Evolutionary conservation across 2,329 filamentous ascomycete genomes (phyloP), one percentile per base, ranked within the genome.

Genomic region (Phialocephala subalpina): DNA sequence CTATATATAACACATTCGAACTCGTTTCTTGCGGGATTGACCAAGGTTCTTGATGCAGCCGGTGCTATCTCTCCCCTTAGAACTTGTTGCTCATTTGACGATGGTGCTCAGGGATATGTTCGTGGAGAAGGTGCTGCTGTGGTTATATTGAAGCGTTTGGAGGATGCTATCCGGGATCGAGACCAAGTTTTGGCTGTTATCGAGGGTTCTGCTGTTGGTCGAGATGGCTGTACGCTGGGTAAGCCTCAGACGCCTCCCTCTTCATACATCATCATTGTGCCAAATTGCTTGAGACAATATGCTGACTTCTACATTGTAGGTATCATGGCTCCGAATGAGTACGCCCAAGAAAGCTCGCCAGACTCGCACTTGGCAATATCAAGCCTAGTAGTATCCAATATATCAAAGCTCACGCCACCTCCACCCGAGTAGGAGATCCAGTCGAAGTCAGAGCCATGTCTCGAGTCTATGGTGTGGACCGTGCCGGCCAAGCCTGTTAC

Each of bases 41-140:
- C 18, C 45, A 60, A 22, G 58, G 55, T 45, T 36, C 57, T 68
- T 9, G 33, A 53, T 11, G 47, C 61, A 25, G 52, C 58, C 11
- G 56, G 55, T 58, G 78, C 11, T 77, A 78, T 68, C 36, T 61
- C 60, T 14, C 56, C 65, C 84, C 83, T 64, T n/a, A 67, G 67
- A 11, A 65, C 36, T 27, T 67, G 63, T 53, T 85, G 82, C 66
- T 83, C 83, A 1, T 90, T 87, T 67, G 88, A 90, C 67, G 73
- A 80, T 18, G 79, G 82, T 1, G 89, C 86, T 22, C 84, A 87
- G 64, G 89, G 89, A 0, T 91, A 91, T 71, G 87, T 83, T 0
- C 81, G 87, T 36, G 88, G 87, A 1, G 89, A 92, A 71, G 89
- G 87, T 0, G 80, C 86, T 22, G 86, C 82, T 0, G 80, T 86